These are phyloP conservation scores for Diaporthe helianthi DNA, from an alignment of 2,329 filamentous ascomycete species.

Conservation along the genomic window DNA sequence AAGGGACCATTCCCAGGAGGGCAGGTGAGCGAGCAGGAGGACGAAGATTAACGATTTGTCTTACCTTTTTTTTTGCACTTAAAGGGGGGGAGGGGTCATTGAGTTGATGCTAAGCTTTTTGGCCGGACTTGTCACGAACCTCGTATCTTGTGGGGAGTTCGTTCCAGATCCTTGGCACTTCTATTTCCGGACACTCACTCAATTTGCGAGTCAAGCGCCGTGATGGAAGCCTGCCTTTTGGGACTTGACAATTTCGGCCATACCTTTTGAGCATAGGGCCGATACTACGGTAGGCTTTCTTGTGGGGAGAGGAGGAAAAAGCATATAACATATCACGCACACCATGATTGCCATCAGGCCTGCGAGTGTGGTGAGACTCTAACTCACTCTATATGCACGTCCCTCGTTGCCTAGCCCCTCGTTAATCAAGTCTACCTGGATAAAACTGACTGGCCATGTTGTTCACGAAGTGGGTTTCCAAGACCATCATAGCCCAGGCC, in stretches of 20 bases:
- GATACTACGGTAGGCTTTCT: not conserved
- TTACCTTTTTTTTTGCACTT: not conserved
- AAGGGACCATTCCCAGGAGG: not conserved
- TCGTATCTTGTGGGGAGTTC: conserved; percentile 16
- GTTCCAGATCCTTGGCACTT: conserved; percentile 12
- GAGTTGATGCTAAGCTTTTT: conserved; percentile 15
- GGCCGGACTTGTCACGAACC: not conserved
- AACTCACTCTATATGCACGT: not conserved
- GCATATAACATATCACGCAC: not conserved
- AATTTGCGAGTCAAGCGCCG: conserved; percentile 5
- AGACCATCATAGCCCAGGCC: conserved; percentile 10
- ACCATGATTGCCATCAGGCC: not conserved
- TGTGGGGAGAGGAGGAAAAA: not conserved
- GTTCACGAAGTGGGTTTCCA: conserved; percentile 14
- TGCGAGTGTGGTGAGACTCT: not conserved
- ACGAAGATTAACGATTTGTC: not conserved
- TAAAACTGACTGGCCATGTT: not conserved
- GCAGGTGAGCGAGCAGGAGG: not conserved
- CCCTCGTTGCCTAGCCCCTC: not conserved
- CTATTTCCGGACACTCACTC: conserved; percentile 2
- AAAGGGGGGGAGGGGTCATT: conserved; percentile 7
- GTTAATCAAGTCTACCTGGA: not conserved
- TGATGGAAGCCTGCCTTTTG: conserved; percentile 2
- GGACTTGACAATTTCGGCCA: conserved; percentile 8
- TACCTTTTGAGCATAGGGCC: not conserved